Percentiles rank a stretch among this genome's conserved stretches.
Conservation (phyloP, 1,139 yeast genomes). For the Kodamaea suecica region DNA sequence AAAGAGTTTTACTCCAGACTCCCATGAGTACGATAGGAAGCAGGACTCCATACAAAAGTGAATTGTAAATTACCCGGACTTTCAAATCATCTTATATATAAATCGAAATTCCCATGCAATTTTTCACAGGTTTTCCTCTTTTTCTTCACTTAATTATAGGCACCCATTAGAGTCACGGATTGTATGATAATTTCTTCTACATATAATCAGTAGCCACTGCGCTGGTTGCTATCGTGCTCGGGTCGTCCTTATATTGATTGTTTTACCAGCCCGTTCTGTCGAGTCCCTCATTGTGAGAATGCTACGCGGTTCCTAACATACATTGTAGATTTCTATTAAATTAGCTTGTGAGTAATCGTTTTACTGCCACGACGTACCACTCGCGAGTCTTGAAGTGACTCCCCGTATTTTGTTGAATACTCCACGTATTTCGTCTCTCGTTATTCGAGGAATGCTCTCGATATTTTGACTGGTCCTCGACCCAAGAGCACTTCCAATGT, state of each 20-base stretch:
- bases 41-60: not conserved
- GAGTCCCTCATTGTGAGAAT: conserved; percentile 47
- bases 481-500: too few species aligned
- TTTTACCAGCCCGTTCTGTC: conserved; percentile 60
- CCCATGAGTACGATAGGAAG: conserved; percentile 54
- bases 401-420: too few species aligned
- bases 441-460: too few species aligned
- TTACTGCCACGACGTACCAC: too few species aligned
- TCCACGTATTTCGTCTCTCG: not conserved
- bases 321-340: too few species aligned
- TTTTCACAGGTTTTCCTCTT: conserved; percentile 7
- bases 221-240: conserved; percentile 74
- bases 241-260: conserved; percentile 79
- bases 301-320: conserved; percentile 74
- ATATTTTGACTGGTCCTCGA: too few species aligned
- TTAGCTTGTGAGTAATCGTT: too few species aligned
- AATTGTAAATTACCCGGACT: conserved; percentile 13
- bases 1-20: conserved; percentile 52
- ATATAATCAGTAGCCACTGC: conserved; percentile 45
- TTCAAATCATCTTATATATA: not conserved
- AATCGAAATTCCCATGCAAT: conserved; percentile 2
- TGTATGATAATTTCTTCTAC: conserved; percentile 46
- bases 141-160: conserved; percentile 50
- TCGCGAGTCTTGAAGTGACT: too few species aligned
- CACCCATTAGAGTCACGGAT: conserved; percentile 95